These are phyloP conservation scores for Corylus heterophylla DNA, from an alignment of 306 rosid species.

Conservation along the genomic window DNA sequence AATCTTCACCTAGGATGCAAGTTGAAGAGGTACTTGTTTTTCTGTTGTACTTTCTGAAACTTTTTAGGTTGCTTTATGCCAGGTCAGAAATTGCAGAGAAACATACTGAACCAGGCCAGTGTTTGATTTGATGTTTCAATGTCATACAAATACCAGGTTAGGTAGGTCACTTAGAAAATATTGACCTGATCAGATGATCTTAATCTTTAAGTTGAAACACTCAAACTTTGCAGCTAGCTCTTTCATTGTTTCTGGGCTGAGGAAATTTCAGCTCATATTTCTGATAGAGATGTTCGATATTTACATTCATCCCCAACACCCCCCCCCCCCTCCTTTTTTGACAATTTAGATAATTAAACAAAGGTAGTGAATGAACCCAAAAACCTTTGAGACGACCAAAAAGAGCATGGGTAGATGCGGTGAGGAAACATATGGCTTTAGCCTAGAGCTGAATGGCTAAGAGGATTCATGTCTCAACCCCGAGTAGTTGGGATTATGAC, in stretches of 20 bases:
- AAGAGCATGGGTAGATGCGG: not conserved
- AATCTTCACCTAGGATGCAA: slow-evolving; percentile 37
- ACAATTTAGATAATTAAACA: not conserved
- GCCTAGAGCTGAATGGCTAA: slow-evolving; percentile 16
- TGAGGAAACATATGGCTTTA: slow-evolving; percentile 10
- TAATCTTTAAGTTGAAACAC: not conserved
- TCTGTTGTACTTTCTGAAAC: slow-evolving; percentile 20
- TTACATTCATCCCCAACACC: too few relatives aligned
- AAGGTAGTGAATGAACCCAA: not conserved
- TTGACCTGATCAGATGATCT: not conserved
- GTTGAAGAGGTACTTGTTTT: slow-evolving; percentile 55
- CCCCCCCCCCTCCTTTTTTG: too few relatives aligned
- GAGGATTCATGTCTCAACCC: slow-evolving; percentile 4
- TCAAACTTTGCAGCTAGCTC: not conserved
- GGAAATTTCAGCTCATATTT: not conserved
- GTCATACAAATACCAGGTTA: slow-evolving; percentile 14
- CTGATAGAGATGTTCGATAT: not conserved
- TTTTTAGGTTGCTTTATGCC: slow-evolving; percentile 3
- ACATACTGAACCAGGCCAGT: slow-evolving; percentile 6
- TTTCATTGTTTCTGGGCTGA: not conserved
- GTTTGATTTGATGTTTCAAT: slow-evolving; percentile 14
- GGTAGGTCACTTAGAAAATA: not conserved
- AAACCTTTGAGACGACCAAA: not conserved
- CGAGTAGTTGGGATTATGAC: not conserved
- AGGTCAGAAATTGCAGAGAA: not conserved